Evolutionary conservation across 257 asterid genomes (phyloP).

Genomic region (Lantana camara): DNA sequence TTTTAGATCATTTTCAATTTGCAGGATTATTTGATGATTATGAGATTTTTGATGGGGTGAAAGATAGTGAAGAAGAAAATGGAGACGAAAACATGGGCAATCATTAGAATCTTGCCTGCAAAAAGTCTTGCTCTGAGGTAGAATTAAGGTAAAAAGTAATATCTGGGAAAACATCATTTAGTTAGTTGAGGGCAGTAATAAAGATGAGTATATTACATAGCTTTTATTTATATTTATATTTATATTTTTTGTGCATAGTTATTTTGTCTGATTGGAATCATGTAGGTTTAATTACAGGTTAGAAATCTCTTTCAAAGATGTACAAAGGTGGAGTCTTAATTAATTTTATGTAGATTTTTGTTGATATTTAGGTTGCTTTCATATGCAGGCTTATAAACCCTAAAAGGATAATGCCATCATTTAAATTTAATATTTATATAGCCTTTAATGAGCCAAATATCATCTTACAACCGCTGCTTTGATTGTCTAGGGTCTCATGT

Average conservation of each 20-base stretch:
- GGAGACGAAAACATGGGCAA: constrained; percentile 44
- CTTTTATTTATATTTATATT: constrained; percentile 9
- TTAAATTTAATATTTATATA: too few species aligned
- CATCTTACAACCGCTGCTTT: background rate
- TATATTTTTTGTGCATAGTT: constrained; percentile 19
- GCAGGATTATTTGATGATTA: constrained; percentile 87
- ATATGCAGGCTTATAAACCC: too few species aligned
- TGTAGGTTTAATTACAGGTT: too few species aligned
- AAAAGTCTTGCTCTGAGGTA: constrained; percentile 17
- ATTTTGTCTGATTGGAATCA: background rate
- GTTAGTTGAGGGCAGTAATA: constrained; percentile 18
- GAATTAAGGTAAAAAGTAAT: constrained; percentile 9
- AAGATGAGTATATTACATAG: constrained; percentile 15
- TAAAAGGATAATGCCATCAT: too few species aligned
- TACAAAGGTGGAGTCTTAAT: background rate
- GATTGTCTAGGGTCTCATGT: background rate
- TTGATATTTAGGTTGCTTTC: background rate
- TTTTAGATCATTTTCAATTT: constrained; percentile 13
- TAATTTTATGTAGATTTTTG: background rate
- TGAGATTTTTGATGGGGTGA: constrained; percentile 69
- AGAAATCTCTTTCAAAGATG: too few species aligned
- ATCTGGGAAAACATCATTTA: constrained; percentile 6
- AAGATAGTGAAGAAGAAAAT: constrained; percentile 66
- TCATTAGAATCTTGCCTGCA: constrained; percentile 22
- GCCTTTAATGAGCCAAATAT: background rate